Evolutionary conservation across 129 eudicot genomes (phyloP).

Genomic region (Flaveria sonorensis): DNA sequence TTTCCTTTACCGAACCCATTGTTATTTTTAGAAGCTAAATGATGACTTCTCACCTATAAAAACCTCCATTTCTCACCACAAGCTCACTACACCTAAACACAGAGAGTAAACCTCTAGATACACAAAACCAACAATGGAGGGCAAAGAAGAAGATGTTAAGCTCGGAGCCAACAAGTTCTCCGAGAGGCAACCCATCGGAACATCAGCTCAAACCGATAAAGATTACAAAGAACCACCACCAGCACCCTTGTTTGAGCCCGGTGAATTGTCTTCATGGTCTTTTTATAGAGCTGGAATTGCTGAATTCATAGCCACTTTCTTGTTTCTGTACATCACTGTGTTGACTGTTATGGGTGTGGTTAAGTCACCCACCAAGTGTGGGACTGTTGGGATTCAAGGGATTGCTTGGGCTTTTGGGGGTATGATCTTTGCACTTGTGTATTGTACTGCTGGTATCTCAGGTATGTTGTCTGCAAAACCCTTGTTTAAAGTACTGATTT

Average conservation of each 20-base stretch:
- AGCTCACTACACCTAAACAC: not conserved
- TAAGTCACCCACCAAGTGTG: conserved; percentile 66
- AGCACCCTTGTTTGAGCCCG: conserved; percentile 91
- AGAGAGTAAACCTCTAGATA: conserved; percentile 9
- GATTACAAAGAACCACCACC: conserved; percentile 92
- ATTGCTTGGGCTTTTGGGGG: conserved; percentile 99
- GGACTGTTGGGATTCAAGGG: conserved; percentile 93
- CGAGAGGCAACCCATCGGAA: conserved; percentile 83
- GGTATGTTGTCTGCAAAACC: conserved; percentile 42
- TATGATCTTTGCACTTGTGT: conserved; percentile 95
- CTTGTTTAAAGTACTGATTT: not conserved
- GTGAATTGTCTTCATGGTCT: conserved; percentile 83
- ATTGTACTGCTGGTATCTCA: conserved; percentile 94
- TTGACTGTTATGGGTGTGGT: conserved; percentile 88
- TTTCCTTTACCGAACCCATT: conserved; percentile 18
- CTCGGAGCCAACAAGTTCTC: conserved; percentile 87
- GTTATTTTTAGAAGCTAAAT: conserved; percentile 18
- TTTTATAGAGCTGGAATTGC: conserved; percentile 95
- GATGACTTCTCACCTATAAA: conserved; percentile 37
- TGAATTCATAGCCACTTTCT: conserved; percentile 88
- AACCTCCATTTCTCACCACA: conserved; percentile 24
- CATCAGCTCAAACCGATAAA: conserved; percentile 88
- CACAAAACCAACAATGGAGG: conserved; percentile 62
- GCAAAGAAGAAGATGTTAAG: conserved; percentile 85
- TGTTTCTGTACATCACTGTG: conserved; percentile 78